These are phyloP conservation scores for Colletotrichum sp. DNA, from an alignment of 2,329 filamentous ascomycete genomes.

Conservation along the genomic window DNA sequence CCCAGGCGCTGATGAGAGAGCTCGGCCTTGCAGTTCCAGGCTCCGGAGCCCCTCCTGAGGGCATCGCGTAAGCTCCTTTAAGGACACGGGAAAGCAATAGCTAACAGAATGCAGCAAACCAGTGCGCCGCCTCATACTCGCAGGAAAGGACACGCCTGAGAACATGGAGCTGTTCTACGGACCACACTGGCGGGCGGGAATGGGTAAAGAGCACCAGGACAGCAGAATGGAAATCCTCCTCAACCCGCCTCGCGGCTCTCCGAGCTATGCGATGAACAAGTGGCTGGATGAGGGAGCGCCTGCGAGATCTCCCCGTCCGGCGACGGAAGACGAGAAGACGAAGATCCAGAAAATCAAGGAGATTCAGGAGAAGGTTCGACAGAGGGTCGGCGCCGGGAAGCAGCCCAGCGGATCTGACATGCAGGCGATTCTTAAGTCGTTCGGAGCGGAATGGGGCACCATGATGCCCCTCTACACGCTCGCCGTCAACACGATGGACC, in stretches of 20 bases:
- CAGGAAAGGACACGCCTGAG: background rate
- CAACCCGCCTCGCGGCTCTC: background rate
- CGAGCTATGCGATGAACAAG: background rate
- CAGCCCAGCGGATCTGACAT: background rate
- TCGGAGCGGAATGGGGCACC: background rate
- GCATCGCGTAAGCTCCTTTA: background rate
- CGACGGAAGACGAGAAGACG: background rate
- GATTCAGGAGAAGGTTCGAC: background rate
- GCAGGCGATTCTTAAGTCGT: background rate
- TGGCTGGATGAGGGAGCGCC: background rate
- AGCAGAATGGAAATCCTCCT: background rate
- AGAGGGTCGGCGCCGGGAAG: background rate
- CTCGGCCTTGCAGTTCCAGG: background rate
- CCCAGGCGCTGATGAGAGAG: background rate
- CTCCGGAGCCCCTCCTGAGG: background rate
- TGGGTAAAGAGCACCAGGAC: background rate
- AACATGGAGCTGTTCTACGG: background rate
- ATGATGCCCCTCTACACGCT: background rate
- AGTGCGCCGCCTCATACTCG: background rate
- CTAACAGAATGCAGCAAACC: background rate
- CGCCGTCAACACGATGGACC: conserved; percentile 2
- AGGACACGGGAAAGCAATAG: background rate
- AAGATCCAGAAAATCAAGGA: background rate
- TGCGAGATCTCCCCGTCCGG: background rate
- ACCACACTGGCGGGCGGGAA: background rate